Evolutionary conservation across 139 green algal genomes (phyloP), one percentile per base, ranked within the genome.

Genomic region (Picochlorum sp.): DNA sequence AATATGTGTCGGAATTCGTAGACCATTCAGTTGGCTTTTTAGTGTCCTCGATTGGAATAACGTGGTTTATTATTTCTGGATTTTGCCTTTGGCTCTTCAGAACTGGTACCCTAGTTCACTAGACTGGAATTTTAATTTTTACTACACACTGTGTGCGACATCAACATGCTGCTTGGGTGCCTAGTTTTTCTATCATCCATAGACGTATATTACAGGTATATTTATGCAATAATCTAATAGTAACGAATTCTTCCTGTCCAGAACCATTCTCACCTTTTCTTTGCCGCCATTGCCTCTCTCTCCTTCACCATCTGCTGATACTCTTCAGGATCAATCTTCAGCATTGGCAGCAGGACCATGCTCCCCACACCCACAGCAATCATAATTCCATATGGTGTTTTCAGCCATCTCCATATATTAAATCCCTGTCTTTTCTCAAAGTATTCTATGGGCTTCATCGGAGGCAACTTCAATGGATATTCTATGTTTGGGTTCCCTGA

Each of bases 341-440:
- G 50, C 57, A 63, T 70, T 28, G 72, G 72, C 63, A 80, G 49
- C 25, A 80, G 39, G n/a, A 75, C 31, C 5, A 67, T 18, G n/a
- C 57, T 54, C 22, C 63, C 55, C 12, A 75, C 35, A 7, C 30
- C 31, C 52, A 75, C 67, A 4, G 33, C 62, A 31, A 67, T 63
- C 72, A 78, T 78, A 33, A 80, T 67, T 4, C 72, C 72, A 36
- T 80, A 80, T 0, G 72, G 72, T 18, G 70, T 79, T 59, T 79
- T 80, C 20, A 79, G n/a, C 35, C 72, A 68, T 29, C 33, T 54
- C 28, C 41, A 25, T 9, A 78, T 16, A 50, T 65, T 72, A 59
- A 80, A 79, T 0, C 50, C 33, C 26, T 64, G 52, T n/a, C 32
- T 61, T 30, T 61, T 62, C 59, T 78, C 64, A 68, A 72, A 16